phyloP scores from a whole-genome alignment of 1,284 basidiomycete species.

The Boletus mariae region DNA sequence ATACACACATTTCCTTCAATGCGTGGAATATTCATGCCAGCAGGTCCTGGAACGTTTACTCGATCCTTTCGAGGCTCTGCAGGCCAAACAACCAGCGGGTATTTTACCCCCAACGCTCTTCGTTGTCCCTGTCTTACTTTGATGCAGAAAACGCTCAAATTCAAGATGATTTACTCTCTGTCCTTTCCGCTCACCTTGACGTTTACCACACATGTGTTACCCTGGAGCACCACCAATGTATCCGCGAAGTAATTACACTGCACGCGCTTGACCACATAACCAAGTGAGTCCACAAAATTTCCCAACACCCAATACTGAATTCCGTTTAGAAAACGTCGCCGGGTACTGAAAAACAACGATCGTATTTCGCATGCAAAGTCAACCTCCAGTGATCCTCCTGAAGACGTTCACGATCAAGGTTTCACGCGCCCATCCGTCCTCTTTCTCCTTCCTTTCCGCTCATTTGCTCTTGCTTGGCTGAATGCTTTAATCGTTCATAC shows the following conservation, averaged over 20 bases:
- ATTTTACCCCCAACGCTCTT: constrained; percentile 11
- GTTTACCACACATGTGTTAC: constrained; percentile 66
- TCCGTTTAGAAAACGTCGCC: constrained; percentile 75
- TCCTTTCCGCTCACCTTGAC: constrained; percentile 68
- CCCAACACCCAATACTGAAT: constrained; percentile 9
- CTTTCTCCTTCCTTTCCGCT: constrained; percentile 89
- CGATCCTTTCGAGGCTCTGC: constrained; percentile 50
- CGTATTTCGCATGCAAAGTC: constrained; percentile 70
- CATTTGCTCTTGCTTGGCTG: constrained; percentile 80
- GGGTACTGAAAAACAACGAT: constrained; percentile 94
- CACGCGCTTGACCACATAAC: constrained; percentile 84
- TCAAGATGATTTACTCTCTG: constrained; percentile 63
- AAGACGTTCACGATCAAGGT: constrained; percentile 91
- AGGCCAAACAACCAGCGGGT: constrained; percentile 54
- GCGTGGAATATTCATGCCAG: neutral
- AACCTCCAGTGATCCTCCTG: constrained; percentile 50
- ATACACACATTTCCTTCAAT: neutral
- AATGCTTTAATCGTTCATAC: constrained; percentile 66
- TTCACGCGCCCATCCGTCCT: constrained; percentile 96
- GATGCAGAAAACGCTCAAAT: constrained; percentile 49
- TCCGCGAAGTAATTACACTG: constrained; percentile 66
- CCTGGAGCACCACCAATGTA: constrained; percentile 48
- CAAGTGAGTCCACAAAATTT: constrained; percentile 51
- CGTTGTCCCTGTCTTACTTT: constrained; percentile 9
- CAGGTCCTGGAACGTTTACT: constrained; percentile 64